phyloP scores from a whole-genome alignment of 176 grass and related monocot genomes.

The Saccharum officinarum region DNA sequence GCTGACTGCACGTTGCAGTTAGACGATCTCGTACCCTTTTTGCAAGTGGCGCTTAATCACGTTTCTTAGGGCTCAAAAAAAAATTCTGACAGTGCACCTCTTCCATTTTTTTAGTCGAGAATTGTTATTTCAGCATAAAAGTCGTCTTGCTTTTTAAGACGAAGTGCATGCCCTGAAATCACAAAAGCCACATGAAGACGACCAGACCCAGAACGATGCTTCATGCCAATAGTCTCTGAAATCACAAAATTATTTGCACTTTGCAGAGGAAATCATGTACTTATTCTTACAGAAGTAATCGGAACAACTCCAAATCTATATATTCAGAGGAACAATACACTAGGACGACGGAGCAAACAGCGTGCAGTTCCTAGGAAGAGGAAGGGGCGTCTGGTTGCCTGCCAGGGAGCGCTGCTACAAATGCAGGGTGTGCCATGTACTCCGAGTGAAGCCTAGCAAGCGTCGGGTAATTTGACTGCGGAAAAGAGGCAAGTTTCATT shows the following conservation, averaged over 20 bases:
- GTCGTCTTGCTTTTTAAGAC: neutral
- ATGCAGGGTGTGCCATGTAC: conserved; percentile 69
- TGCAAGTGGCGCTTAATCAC: no score
- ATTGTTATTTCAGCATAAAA: no score
- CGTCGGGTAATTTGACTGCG: conserved; percentile 62
- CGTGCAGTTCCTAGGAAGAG: conserved; percentile 33
- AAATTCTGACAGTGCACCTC: no score
- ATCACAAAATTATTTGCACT: neutral
- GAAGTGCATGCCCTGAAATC: neutral
- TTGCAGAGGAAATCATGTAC: neutral
- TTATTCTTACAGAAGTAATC: conserved; percentile 12
- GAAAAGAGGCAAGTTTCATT: neutral
- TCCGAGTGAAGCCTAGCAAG: conserved; percentile 54
- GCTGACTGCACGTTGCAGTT: no score
- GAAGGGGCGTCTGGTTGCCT: conserved; percentile 73
- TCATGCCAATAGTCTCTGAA: neutral
- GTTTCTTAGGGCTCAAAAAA: no score
- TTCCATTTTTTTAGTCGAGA: no score
- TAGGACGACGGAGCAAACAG: neutral
- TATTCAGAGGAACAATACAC: neutral
- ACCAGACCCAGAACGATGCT: neutral
- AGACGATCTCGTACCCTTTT: no score
- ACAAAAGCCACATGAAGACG: neutral
- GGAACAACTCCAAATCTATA: neutral
- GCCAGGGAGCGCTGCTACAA: conserved; percentile 69